Conservation (phyloP, 768 basidiomycete genomes). For the Mycena latifolia region DNA sequence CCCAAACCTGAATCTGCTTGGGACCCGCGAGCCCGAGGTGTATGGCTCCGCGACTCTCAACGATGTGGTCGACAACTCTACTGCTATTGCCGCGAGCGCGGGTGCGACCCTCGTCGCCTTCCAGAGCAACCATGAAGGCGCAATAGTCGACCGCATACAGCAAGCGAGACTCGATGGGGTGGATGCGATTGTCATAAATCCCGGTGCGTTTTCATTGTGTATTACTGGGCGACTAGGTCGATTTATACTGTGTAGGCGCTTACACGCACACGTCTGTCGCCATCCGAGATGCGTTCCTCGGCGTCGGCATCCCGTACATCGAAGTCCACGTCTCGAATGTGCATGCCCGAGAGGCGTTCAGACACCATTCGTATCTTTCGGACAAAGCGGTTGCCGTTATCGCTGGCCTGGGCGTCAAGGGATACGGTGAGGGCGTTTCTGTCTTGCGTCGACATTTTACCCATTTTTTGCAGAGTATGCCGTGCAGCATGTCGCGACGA, state of each 20-base stretch:
- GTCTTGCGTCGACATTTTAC: background rate
- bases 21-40: constrained; percentile 36
- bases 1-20: constrained; percentile 37
- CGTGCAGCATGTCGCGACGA: constrained; percentile 19
- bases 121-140: constrained; percentile 42
- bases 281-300: constrained; percentile 38
- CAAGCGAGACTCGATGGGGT: constrained; percentile 36
- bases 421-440: constrained; percentile 28
- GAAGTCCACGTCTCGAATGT: constrained; percentile 40
- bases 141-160: constrained; percentile 40
- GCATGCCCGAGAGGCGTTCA: constrained; percentile 36
- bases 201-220: constrained; percentile 22
- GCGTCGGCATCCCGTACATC: constrained; percentile 38
- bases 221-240: background rate
- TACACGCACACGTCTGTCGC: constrained; percentile 40
- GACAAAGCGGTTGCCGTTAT: constrained; percentile 39
- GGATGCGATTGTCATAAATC: constrained; percentile 39
- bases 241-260: constrained; percentile 25
- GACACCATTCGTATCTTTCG: constrained; percentile 40
- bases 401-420: constrained; percentile 37
- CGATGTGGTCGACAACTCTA: constrained; percentile 31
- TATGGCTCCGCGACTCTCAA: constrained; percentile 36
- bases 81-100: constrained; percentile 22
- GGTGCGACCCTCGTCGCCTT: constrained; percentile 35
- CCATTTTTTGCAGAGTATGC: constrained; percentile 26